These are phyloP conservation scores for Boeremia lycopersici DNA, from an alignment of 2,329 filamentous ascomycete species.

Conservation along the genomic window DNA sequence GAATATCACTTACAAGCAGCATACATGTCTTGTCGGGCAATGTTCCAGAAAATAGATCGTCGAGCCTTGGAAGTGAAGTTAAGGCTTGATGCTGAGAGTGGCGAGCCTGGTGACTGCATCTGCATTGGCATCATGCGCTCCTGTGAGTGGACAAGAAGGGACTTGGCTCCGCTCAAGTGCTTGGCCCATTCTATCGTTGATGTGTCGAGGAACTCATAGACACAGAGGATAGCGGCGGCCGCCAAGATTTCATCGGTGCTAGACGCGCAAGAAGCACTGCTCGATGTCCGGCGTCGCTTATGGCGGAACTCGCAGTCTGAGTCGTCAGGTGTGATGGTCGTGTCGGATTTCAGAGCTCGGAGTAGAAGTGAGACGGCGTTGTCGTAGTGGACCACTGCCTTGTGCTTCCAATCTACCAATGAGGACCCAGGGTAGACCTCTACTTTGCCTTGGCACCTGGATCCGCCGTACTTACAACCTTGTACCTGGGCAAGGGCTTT, in stretches of 20 bases:
- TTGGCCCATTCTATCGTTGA: slow-evolving; percentile 67
- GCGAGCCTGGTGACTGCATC: slow-evolving; percentile 47
- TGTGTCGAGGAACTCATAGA: slow-evolving; percentile 71
- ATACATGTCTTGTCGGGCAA: slow-evolving; percentile 69
- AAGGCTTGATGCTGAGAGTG: slow-evolving; percentile 31
- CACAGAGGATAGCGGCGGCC: slow-evolving; percentile 69
- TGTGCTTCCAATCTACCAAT: slow-evolving; percentile 64
- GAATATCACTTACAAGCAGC: slow-evolving; percentile 59
- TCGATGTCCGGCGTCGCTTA: slow-evolving; percentile 53
- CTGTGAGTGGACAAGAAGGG: slow-evolving; percentile 62
- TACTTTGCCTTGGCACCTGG: slow-evolving; percentile 56
- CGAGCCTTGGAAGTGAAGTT: slow-evolving; percentile 58
- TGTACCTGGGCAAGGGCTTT: slow-evolving; percentile 65
- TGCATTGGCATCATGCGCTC: slow-evolving; percentile 56
- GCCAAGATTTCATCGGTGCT: slow-evolving; percentile 67
- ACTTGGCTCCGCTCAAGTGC: slow-evolving; percentile 69
- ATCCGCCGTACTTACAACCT: slow-evolving; percentile 57
- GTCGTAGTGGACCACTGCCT: slow-evolving; percentile 66
- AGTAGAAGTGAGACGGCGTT: slow-evolving; percentile 58
- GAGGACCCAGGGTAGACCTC: slow-evolving; percentile 57
- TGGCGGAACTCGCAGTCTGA: slow-evolving; percentile 33
- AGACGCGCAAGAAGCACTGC: slow-evolving; percentile 46
- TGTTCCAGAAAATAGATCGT: slow-evolving; percentile 69
- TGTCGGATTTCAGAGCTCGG: slow-evolving; percentile 44
- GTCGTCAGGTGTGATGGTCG: slow-evolving; percentile 37